Percentiles rank a stretch among this genome's conserved stretches.
Conservation (phyloP, 1,284 basidiomycete genomes). For the Fomitopsis schrenkii region DNA sequence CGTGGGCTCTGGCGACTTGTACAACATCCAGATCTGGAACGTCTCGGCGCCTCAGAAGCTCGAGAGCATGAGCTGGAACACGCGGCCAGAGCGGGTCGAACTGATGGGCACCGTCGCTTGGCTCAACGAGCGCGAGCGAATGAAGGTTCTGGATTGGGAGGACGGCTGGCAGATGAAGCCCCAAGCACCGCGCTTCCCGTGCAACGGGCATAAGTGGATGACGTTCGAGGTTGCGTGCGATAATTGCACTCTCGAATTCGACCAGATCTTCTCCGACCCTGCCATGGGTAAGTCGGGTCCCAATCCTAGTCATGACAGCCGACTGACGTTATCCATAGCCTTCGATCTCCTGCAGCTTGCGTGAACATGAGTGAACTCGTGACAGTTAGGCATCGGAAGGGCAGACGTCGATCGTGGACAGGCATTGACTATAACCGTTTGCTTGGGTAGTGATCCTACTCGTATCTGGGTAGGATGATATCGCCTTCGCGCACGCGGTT, state of each 20-base stretch:
- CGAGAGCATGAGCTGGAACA: conserved; percentile 3
- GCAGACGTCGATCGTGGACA: too few species aligned
- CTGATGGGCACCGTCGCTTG: conserved; percentile 2
- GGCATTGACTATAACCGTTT: too few species aligned
- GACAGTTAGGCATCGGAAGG: too few species aligned
- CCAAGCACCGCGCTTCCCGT: conserved; percentile 1
- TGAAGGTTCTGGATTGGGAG: neutral
- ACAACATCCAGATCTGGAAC: conserved; percentile 4
- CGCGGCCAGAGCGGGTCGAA: conserved; percentile 1
- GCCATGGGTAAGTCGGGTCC: neutral
- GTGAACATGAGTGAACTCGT: neutral
- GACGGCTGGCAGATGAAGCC: conserved; percentile 5
- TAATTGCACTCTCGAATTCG: conserved; percentile 4
- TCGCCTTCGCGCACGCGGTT: too few species aligned
- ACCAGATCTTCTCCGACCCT: conserved; percentile 3
- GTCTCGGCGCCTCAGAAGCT: neutral
- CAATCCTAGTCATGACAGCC: neutral
- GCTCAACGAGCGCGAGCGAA: neutral
- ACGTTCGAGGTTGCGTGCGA: conserved; percentile 6
- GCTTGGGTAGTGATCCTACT: too few species aligned
- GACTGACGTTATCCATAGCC: neutral
- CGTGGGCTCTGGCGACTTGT: neutral
- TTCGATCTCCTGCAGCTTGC: conserved; percentile 1
- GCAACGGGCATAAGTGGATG: neutral
- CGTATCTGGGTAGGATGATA: too few species aligned